Evolutionary conservation across 2,329 filamentous ascomycete species (phyloP), one percentile per base, ranked within the genome.

Genomic region (Thelonectria discophora): DNA sequence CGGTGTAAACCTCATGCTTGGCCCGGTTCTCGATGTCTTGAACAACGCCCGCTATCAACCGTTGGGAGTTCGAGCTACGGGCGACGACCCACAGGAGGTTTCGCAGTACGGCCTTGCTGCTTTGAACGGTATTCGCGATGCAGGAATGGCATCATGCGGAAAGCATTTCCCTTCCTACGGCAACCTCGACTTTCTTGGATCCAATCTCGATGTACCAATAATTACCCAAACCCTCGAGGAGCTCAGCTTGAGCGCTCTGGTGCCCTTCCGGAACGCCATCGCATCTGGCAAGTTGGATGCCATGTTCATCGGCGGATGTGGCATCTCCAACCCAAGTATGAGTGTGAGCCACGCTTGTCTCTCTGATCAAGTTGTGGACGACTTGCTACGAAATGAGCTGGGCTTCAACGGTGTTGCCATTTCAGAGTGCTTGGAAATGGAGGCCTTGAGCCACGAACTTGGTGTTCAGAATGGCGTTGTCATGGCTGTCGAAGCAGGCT

Each of bases 121-220:
- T 61, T 91, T 98, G 80, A 94, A 91, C 74, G 95, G 95, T 45
- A 97, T 96, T 76, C 93, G 94, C 70, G 92, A 97, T 75, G 94
- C 92, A 11, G 94, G 94, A 0, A 79, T 97, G 47, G 92, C 90
- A 2, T 96, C 93, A 0, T 93, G 95, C 73, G 94, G 94, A 58
- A 98, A 98, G 76, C 94, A 98, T 76, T 97, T 98, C 69, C 94
- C 94, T 3, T 97, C 93, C 0, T 98, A 97, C 73, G 94, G 94
- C 32, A 97, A 97, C 71, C 82, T 98, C 17, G 94, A 97, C 75
- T 97, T 97, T 70, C 86, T 97, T 2, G 94, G 93, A 12, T 97
- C 93, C 5, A 94, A 92, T 49, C 81, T 96, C 21, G 94, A 97
- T 71, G 93, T 98, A 30, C 94, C 94, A 13, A 95, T 97, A 63